Percentiles rank a stretch among this genome's conserved stretches.
Evolutionary conservation across 768 basidiomycete species (phyloP).

Genomic region (Tricholoma bakamatsutake): DNA sequence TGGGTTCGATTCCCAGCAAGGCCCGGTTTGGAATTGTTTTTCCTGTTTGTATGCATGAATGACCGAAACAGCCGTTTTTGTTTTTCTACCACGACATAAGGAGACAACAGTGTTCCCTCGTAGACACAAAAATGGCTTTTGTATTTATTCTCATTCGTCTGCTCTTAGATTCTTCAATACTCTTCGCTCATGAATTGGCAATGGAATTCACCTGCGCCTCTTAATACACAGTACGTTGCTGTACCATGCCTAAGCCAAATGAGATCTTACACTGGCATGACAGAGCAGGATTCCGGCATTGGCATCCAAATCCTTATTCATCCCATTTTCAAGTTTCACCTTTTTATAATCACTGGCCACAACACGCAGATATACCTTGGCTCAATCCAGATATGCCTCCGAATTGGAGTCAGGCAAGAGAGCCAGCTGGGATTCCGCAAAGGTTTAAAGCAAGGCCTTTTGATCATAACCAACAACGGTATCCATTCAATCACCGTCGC

Average conservation of each 20-base stretch:
- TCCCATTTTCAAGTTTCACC: neutral
- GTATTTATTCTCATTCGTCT: neutral
- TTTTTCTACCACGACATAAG: neutral
- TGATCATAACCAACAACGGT: neutral
- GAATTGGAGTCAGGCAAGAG: neutral
- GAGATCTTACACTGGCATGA: neutral
- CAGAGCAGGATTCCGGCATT: neutral
- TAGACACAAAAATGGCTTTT: neutral
- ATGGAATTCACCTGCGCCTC: neutral
- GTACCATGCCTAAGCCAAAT: too few species aligned
- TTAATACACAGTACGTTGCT: neutral
- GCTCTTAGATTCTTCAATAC: neutral
- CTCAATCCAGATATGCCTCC: too few species aligned
- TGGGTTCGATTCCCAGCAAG: conserved; percentile 44
- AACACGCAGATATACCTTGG: neutral
- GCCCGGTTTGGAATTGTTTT: conserved; percentile 16
- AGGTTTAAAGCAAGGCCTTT: neutral
- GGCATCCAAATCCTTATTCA: neutral
- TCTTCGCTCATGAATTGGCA: neutral
- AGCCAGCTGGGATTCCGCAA: neutral
- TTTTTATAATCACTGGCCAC: neutral
- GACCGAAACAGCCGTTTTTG: neutral
- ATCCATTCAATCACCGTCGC: neutral
- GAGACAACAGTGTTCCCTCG: neutral
- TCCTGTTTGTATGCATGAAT: too few species aligned